phyloP scores from a whole-genome alignment of 108 stramenopile species.

The Skeletonema tropicum region DNA sequence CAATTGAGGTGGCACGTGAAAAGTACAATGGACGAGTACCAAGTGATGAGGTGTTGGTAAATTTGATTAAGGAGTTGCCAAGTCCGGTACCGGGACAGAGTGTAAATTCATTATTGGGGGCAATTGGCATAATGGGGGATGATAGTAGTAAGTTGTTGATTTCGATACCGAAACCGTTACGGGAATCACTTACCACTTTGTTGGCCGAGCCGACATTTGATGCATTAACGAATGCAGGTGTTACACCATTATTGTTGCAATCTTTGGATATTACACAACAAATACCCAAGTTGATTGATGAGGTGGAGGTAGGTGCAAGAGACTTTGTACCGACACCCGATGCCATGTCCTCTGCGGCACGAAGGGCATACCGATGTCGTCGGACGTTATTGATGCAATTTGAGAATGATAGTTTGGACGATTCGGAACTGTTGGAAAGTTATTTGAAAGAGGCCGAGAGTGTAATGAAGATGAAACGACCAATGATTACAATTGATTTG shows the following conservation, averaged over 20 bases:
- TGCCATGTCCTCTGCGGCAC: constrained; percentile 67
- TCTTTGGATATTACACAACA: constrained; percentile 81
- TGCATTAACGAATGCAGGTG: constrained; percentile 54
- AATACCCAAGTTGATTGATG: constrained; percentile 89
- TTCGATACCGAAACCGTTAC: constrained; percentile 57
- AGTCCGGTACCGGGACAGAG: neutral
- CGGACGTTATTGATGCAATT: constrained; percentile 87
- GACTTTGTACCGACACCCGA: constrained; percentile 90
- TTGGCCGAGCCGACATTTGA: constrained; percentile 51
- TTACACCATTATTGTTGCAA: constrained; percentile 74
- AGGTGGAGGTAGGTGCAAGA: constrained; percentile 77
- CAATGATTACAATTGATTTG: constrained; percentile 90
- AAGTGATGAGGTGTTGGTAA: neutral
- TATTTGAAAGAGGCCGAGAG: constrained; percentile 83
- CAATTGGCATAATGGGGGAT: neutral
- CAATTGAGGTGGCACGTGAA: constrained; percentile 46
- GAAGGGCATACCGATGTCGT: constrained; percentile 86
- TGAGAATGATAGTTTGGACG: constrained; percentile 87
- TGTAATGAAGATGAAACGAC: constrained; percentile 88
- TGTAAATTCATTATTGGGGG: neutral
- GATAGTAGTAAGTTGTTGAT: too few relatives aligned
- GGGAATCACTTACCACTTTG: constrained; percentile 52
- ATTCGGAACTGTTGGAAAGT: constrained; percentile 84
- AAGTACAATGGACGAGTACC: constrained; percentile 21
- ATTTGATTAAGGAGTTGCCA: neutral